phyloP scores from a whole-genome alignment of 2,329 filamentous ascomycete species.

The Thermomyces lanuginosus region DNA sequence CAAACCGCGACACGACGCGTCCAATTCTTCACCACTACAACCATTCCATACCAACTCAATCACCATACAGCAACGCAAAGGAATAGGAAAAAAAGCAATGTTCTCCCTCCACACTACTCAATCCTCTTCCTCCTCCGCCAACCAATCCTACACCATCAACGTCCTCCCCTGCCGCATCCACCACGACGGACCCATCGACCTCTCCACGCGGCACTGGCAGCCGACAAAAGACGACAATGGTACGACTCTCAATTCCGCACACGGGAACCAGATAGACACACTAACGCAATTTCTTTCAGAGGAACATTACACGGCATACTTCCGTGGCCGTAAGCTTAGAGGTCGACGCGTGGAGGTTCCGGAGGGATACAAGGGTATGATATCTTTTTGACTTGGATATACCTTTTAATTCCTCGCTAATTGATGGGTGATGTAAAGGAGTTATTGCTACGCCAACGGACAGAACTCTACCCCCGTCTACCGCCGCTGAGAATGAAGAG shows the following conservation, averaged over 20 bases:
- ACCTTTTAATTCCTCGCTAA: background rate
- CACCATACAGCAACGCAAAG: no score
- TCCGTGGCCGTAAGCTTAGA: slow-evolving; percentile 64
- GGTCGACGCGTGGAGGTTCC: slow-evolving; percentile 53
- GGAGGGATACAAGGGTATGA: slow-evolving; percentile 46
- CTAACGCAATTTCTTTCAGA: slow-evolving; percentile 7
- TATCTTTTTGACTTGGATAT: background rate
- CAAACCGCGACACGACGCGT: no score
- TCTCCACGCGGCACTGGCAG: slow-evolving; percentile 52
- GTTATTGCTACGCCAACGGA: slow-evolving; percentile 40
- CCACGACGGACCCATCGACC: slow-evolving; percentile 55
- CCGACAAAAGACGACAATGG: slow-evolving; percentile 35
- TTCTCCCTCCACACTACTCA: slow-evolving; percentile 19
- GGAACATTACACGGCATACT: slow-evolving; percentile 42
- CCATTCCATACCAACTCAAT: no score
- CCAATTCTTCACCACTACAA: no score
- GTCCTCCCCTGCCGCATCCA: slow-evolving; percentile 67
- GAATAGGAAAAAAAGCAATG: slow-evolving; percentile 17
- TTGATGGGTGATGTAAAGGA: slow-evolving; percentile 24
- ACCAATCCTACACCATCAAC: slow-evolving; percentile 40
- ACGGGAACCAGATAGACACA: background rate
- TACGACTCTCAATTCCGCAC: slow-evolving; percentile 6
- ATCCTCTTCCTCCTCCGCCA: slow-evolving; percentile 4
- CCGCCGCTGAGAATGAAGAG: slow-evolving; percentile 22
- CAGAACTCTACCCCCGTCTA: slow-evolving; percentile 12